Evolutionary conservation across 495 filamentous ascomycete genomes (phyloP).

Genomic region (Neurospora sp.): DNA sequence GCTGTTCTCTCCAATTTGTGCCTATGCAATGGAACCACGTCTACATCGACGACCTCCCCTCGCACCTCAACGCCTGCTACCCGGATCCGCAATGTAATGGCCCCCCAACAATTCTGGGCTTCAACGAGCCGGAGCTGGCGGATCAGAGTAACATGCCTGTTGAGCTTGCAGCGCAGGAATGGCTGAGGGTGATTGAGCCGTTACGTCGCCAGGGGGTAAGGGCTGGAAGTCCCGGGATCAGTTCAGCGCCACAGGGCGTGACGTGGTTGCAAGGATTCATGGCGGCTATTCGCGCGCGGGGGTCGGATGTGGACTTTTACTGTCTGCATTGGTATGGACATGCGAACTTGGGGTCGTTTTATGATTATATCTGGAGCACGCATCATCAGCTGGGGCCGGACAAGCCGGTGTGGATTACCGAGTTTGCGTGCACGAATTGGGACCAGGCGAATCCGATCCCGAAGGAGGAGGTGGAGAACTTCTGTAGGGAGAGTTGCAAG

Average conservation of each 20-base stretch:
- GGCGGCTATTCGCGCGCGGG: slow-evolving; percentile 1
- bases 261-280: slow-evolving; percentile 11
- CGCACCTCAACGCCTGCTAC: background rate
- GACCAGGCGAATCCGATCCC: slow-evolving; percentile 5
- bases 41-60: slow-evolving; percentile 8
- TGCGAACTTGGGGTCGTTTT: slow-evolving; percentile 12
- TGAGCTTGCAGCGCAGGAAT: slow-evolving; percentile 8
- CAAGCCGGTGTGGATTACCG: slow-evolving; percentile 13
- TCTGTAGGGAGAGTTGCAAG: slow-evolving; percentile 11
- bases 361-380: slow-evolving; percentile 16
- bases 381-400: slow-evolving; percentile 17
- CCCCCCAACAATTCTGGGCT: slow-evolving; percentile 1
- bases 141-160: slow-evolving; percentile 15
- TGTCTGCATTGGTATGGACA: slow-evolving; percentile 16
- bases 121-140: slow-evolving; percentile 15
- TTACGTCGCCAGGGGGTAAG: slow-evolving; percentile 1
- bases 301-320: slow-evolving; percentile 14
- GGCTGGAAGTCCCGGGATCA: slow-evolving; percentile 12
- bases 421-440: slow-evolving; percentile 18
- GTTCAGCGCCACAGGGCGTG: slow-evolving; percentile 13
- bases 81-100: background rate
- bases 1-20: slow-evolving; percentile 9
- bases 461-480: slow-evolving; percentile 9
- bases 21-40: slow-evolving; percentile 23
- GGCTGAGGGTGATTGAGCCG: slow-evolving; percentile 12